A percentile compares a stretch with the other conserved stretches of the same genome.
Evolutionary conservation across 257 asterid genomes (phyloP).

Genomic region (Ilex asprella): DNA sequence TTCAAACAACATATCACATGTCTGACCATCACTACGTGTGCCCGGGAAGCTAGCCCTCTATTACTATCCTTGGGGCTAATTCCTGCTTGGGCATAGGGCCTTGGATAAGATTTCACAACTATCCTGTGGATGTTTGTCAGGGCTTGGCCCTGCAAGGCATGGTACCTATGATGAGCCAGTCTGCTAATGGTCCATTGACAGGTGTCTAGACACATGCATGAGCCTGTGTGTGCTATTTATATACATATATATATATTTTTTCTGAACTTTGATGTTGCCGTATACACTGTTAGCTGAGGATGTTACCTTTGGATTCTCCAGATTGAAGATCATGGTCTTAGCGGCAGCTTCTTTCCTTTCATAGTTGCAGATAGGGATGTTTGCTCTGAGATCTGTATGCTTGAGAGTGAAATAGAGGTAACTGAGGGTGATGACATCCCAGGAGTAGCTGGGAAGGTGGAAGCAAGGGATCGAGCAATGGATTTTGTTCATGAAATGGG

Average conservation of each 20-base stretch:
- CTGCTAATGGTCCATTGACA: too few species aligned
- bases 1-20: neutral
- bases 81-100: too few species aligned
- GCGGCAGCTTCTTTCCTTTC: constrained; percentile 66
- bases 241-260: too few species aligned
- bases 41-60: too few species aligned
- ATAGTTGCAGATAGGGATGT: constrained; percentile 63
- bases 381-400: constrained; percentile 64
- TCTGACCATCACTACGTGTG: neutral
- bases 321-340: constrained; percentile 67
- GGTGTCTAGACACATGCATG: too few species aligned
- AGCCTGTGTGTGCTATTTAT: too few species aligned
- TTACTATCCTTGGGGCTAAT: too few species aligned
- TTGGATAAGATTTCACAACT: too few species aligned
- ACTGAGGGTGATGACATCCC: constrained; percentile 23
- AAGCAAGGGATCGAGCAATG: constrained; percentile 39
- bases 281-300: neutral
- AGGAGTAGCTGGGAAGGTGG: constrained; percentile 26
- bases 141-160: too few species aligned
- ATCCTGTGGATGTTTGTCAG: too few species aligned
- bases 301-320: constrained; percentile 13
- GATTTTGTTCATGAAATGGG: constrained; percentile 75
- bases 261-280: too few species aligned
- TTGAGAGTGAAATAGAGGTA: constrained; percentile 58
- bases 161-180: too few species aligned